Evolutionary conservation across 768 basidiomycete species (phyloP), one percentile per base, ranked within the genome.

Genomic region (Pleurotus sapidus): DNA sequence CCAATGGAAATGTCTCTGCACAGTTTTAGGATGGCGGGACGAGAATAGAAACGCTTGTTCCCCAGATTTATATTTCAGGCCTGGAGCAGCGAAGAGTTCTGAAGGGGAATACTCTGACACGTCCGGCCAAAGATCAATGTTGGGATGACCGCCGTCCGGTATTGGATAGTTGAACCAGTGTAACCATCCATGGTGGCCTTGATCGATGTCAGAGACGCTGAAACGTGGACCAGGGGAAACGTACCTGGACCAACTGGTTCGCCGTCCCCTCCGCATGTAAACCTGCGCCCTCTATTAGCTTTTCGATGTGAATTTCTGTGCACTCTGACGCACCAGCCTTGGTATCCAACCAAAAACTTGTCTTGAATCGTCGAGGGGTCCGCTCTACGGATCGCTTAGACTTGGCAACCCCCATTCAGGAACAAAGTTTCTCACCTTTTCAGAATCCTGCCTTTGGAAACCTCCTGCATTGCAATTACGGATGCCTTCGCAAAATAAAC

Each of bases 281-380:
- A 91, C 89, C 89, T 89, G 64, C 7, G 39, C 38, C 25, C 46
- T 39, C 56, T 17, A 34, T 34, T 34, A 34, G 8, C 30, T 11
- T 34, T 34, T 1, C 30, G 30, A 9, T 9, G 9, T 17, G 45
- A 57, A 7, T 14, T 9, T 20, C 34, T 14, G 12, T 59, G 20
- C 18, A 20, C 53, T 37, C 46, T 30, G 30, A 62, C 83, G 57
- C 54, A 90, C 91, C 91, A 93, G 68, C 91, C 92, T 71, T 93
- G 92, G 68, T 93, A 93, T 37, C 91, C 91, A 0, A 93, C 88
- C 27, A 94, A 70, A 63, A 92, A 84, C 66, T 93, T 94, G 72
- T 91, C 83, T 57, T 91, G 88, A 47, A 94, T 91, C 8, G 89
- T 91, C 4, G 79, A 79, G 23, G 91, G 83, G 65, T 89, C 79